Evolutionary conservation across 1,139 yeast species (phyloP).

Genomic region (Sugiyamaella sp.): DNA sequence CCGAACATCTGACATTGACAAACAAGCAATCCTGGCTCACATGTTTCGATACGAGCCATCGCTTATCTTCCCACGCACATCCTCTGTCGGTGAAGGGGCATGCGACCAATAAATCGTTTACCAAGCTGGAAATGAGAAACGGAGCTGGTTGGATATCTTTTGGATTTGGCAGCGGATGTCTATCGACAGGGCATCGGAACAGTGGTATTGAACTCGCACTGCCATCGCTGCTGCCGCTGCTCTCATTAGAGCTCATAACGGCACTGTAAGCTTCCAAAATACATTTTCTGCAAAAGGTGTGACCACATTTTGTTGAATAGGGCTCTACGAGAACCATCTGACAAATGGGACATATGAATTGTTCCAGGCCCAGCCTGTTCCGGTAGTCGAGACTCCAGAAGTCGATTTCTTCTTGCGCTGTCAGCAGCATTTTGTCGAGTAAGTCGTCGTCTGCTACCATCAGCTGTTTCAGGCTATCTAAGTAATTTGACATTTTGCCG

Average conservation of each 20-base stretch:
- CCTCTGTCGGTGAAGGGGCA: slow-evolving; percentile 61
- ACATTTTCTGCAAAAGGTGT: slow-evolving; percentile 41
- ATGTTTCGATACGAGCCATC: slow-evolving; percentile 65
- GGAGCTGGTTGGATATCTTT: slow-evolving; percentile 65
- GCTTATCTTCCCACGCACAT: slow-evolving; percentile 58
- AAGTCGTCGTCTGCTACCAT: slow-evolving; percentile 10
- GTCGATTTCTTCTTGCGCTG: slow-evolving; percentile 25
- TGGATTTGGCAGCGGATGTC: slow-evolving; percentile 48
- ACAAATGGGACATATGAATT: slow-evolving; percentile 45
- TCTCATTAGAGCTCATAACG: neutral
- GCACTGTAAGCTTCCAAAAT: slow-evolving; percentile 26
- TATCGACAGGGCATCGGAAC: slow-evolving; percentile 62
- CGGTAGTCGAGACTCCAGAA: slow-evolving; percentile 41
- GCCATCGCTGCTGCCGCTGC: slow-evolving; percentile 4
- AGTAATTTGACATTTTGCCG: slow-evolving; percentile 4
- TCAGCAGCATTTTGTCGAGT: slow-evolving; percentile 10
- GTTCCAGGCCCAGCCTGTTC: slow-evolving; percentile 45
- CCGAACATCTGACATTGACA: slow-evolving; percentile 52
- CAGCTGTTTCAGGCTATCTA: neutral
- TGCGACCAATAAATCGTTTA: slow-evolving; percentile 61
- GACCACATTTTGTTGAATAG: slow-evolving; percentile 43
- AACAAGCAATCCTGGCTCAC: slow-evolving; percentile 52
- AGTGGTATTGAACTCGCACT: slow-evolving; percentile 23
- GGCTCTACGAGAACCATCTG: slow-evolving; percentile 41
- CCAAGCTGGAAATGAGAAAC: slow-evolving; percentile 58